phyloP scores from a whole-genome alignment of 495 filamentous ascomycete genomes.

The Barbatosphaeria neglecta region DNA sequence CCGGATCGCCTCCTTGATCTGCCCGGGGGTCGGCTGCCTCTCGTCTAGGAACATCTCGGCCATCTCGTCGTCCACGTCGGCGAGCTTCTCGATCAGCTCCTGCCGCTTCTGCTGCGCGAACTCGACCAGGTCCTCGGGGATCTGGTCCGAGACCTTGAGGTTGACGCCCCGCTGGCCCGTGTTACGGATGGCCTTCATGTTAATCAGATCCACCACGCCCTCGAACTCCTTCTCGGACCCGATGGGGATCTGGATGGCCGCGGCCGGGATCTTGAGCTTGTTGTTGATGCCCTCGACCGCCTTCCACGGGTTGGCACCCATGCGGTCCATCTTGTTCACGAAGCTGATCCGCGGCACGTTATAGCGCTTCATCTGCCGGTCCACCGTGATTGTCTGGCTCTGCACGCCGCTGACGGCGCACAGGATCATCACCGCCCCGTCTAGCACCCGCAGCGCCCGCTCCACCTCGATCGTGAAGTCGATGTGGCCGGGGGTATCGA shows the following conservation, averaged over 20 bases:
- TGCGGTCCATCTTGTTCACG: slow-evolving; percentile 99
- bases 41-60: slow-evolving; percentile 94
- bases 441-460: slow-evolving; percentile 85
- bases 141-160: slow-evolving; percentile 57
- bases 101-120: slow-evolving; percentile 67
- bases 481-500: slow-evolving; percentile 98
- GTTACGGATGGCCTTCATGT: slow-evolving; percentile 89
- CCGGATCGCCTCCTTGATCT: slow-evolving; percentile 85
- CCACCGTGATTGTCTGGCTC: slow-evolving; percentile 95
- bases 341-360: slow-evolving; percentile 93
- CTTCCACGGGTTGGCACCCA: slow-evolving; percentile 97
- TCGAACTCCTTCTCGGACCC: slow-evolving; percentile 84
- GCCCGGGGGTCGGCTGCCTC: slow-evolving; percentile 55
- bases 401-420: slow-evolving; percentile 97
- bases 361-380: slow-evolving; percentile 97
- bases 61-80: slow-evolving; percentile 97
- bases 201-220: slow-evolving; percentile 87
- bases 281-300: slow-evolving; percentile 93
- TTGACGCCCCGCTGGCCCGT: slow-evolving; percentile 69
- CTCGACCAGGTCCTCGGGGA: slow-evolving; percentile 64
- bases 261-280: slow-evolving; percentile 85
- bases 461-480: slow-evolving; percentile 99
- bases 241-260: slow-evolving; percentile 92
- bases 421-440: slow-evolving; percentile 97
- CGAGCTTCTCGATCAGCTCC: slow-evolving; percentile 86